Conservation (phyloP, 305 asterid species). For the Monarda citriodora region DNA sequence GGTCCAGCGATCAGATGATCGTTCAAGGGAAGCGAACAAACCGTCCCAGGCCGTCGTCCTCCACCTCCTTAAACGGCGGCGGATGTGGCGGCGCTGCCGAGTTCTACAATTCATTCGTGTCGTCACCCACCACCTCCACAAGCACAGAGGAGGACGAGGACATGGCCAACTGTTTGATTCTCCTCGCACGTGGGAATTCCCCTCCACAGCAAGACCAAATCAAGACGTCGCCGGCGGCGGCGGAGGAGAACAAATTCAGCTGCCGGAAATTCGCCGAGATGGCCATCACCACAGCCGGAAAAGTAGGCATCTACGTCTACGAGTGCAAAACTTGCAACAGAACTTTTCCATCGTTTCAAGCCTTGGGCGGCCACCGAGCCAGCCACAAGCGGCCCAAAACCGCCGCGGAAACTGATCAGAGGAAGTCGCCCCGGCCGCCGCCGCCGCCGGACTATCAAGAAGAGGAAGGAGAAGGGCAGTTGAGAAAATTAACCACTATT, state of each 20-base stretch:
- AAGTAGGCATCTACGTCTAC: slow-evolving; percentile 50
- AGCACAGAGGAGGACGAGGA: slow-evolving; percentile 69
- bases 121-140: slow-evolving; percentile 35
- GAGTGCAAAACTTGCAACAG: slow-evolving; percentile 84
- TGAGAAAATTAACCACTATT: neutral
- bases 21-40: slow-evolving; percentile 69
- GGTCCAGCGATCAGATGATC: slow-evolving; percentile 38
- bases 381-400: slow-evolving; percentile 70
- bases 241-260: slow-evolving; percentile 29
- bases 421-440: slow-evolving; percentile 20
- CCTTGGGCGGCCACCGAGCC: slow-evolving; percentile 90
- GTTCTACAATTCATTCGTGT: slow-evolving; percentile 8
- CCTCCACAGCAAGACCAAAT: slow-evolving; percentile 16
- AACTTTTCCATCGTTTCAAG: slow-evolving; percentile 81
- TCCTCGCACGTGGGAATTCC: slow-evolving; percentile 47
- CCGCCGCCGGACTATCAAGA: slow-evolving; percentile 14
- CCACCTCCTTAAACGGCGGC: slow-evolving; percentile 52
- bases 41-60: slow-evolving; percentile 52
- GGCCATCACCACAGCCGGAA: slow-evolving; percentile 29
- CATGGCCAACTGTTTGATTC: slow-evolving; percentile 86
- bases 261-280: slow-evolving; percentile 47
- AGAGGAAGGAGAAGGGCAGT: slow-evolving; percentile 1
- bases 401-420: slow-evolving; percentile 24
- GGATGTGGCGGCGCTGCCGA: slow-evolving; percentile 22
- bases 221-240: slow-evolving; percentile 4